A percentile compares a stretch with the other conserved stretches of the same genome.
phyloP scores from a whole-genome alignment of 495 filamentous ascomycete genomes.

The Aspergillus ostianus region DNA sequence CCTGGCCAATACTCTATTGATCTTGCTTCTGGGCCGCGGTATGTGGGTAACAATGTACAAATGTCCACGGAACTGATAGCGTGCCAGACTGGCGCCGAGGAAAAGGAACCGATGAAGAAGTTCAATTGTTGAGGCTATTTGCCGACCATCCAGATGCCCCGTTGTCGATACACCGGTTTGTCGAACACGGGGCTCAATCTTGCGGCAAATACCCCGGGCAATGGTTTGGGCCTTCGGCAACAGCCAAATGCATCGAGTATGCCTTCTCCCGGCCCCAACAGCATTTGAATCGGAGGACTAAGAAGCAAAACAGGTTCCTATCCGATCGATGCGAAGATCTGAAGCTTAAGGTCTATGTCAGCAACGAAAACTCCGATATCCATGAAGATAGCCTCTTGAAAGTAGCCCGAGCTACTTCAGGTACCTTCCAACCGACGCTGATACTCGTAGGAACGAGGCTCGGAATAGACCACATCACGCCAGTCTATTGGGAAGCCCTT shows the following conservation, averaged over 20 bases:
- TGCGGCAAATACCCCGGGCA: constrained; percentile 95
- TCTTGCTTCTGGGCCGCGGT: constrained; percentile 78
- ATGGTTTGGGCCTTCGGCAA: constrained; percentile 99
- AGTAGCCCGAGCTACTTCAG: constrained; percentile 62
- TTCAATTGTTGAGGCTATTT: constrained; percentile 74
- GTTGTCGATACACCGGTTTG: constrained; percentile 95
- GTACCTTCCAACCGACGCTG: constrained; percentile 74
- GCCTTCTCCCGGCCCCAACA: constrained; percentile 25
- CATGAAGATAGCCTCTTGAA: constrained; percentile 85
- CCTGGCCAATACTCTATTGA: constrained; percentile 77
- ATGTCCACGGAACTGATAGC: constrained; percentile 21
- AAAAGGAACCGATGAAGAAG: constrained; percentile 59
- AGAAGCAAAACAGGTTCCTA: constrained; percentile 58
- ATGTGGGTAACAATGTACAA: constrained; percentile 12
- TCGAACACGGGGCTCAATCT: constrained; percentile 78
- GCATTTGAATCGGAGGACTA: constrained; percentile 15
- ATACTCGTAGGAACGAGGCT: constrained; percentile 84
- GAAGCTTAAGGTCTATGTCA: constrained; percentile 78
- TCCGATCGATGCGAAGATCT: constrained; percentile 56
- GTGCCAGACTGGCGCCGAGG: constrained; percentile 74
- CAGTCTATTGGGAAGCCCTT: constrained; percentile 88
- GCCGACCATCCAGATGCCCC: constrained; percentile 83
- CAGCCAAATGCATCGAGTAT: constrained; percentile 92
- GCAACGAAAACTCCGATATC: constrained; percentile 84
- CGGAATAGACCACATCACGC: constrained; percentile 90